A percentile compares a stretch with the other conserved stretches of the same genome.
phyloP scores from a whole-genome alignment of 371 early-diverging fungal species.

The Syncephalastrum racemosum region DNA sequence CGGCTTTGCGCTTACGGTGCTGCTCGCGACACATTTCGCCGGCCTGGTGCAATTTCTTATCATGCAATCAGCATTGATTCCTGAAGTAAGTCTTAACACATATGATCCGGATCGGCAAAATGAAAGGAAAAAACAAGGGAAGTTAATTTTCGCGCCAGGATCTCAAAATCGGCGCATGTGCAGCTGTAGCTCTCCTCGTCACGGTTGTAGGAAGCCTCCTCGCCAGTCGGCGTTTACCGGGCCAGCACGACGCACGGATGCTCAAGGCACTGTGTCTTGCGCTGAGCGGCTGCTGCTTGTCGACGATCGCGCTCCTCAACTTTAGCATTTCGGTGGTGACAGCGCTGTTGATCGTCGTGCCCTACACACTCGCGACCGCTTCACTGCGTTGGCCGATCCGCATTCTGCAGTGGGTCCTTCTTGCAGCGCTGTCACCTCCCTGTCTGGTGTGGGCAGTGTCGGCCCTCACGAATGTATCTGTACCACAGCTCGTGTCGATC shows the following conservation, averaged over 20 bases:
- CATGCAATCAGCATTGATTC: conserved; percentile 25
- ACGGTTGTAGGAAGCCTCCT: conserved; percentile 2
- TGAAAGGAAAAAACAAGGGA: too few species aligned
- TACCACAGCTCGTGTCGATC: conserved; percentile 30
- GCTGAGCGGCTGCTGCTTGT: conserved; percentile 68
- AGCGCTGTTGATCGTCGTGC: conserved; percentile 67
- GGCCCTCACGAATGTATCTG: conserved; percentile 18
- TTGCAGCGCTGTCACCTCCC: conserved; percentile 53
- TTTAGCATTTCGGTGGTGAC: conserved; percentile 78
- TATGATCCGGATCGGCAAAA: conserved; percentile 8
- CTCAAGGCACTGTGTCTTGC: conserved; percentile 73
- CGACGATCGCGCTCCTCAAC: conserved; percentile 80
- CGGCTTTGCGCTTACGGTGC: conserved; percentile 34
- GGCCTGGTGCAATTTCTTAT: conserved; percentile 39
- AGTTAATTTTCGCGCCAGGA: too few species aligned
- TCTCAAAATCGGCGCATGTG: too few species aligned
- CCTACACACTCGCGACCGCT: conserved; percentile 60
- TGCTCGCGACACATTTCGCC: conserved; percentile 32
- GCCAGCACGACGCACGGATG: conserved; percentile 41
- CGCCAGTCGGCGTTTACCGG: conserved; percentile 15
- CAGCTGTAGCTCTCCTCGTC: not conserved
- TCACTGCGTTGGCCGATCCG: conserved; percentile 21
- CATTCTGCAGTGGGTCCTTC: conserved; percentile 33
- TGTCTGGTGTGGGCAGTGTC: conserved; percentile 41
- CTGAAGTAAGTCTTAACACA: not conserved